phyloP scores from a whole-genome alignment of 257 asterid species.

The Plantago ovata region DNA sequence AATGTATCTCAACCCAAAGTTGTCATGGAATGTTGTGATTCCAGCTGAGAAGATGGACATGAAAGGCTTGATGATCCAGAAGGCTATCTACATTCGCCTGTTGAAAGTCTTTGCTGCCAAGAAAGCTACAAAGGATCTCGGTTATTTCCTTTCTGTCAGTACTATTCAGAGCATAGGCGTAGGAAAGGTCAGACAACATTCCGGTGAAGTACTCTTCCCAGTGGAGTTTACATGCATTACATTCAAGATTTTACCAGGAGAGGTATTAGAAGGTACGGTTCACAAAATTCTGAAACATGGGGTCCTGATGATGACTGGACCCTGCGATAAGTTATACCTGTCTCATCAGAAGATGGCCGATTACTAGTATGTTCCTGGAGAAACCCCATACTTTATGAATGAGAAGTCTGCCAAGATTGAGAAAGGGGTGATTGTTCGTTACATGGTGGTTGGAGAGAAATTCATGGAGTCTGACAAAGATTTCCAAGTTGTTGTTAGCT shows the following conservation, averaged over 20 bases:
- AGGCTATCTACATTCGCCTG: slow-evolving; percentile 65
- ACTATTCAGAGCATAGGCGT: slow-evolving; percentile 55
- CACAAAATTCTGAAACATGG: slow-evolving; percentile 74
- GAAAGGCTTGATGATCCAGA: slow-evolving; percentile 68
- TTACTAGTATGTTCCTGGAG: slow-evolving; percentile 63
- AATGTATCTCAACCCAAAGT: slow-evolving; percentile 42
- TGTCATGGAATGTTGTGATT: slow-evolving; percentile 59
- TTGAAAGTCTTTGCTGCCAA: slow-evolving; percentile 77
- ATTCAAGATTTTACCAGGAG: slow-evolving; percentile 69
- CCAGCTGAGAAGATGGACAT: slow-evolving; percentile 52
- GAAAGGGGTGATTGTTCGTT: slow-evolving; percentile 61
- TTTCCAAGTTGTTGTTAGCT: slow-evolving; percentile 63
- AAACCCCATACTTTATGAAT: slow-evolving; percentile 70
- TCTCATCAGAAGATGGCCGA: slow-evolving; percentile 68
- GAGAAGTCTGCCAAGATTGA: slow-evolving; percentile 57
- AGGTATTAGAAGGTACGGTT: slow-evolving; percentile 69
- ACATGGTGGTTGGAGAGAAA: slow-evolving; percentile 64
- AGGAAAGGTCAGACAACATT: slow-evolving; percentile 66
- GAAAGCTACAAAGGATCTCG: slow-evolving; percentile 68
- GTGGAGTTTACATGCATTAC: slow-evolving; percentile 74
- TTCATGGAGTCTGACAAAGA: slow-evolving; percentile 71
- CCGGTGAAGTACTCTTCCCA: slow-evolving; percentile 81
- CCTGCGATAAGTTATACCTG: slow-evolving; percentile 53
- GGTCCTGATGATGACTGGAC: slow-evolving; percentile 68
- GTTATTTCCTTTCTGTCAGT: slow-evolving; percentile 65